A percentile compares a stretch with the other conserved stretches of the same genome.
Conservation (phyloP, 1,284 basidiomycete genomes). For the Rhodotorula sp. region DNA sequence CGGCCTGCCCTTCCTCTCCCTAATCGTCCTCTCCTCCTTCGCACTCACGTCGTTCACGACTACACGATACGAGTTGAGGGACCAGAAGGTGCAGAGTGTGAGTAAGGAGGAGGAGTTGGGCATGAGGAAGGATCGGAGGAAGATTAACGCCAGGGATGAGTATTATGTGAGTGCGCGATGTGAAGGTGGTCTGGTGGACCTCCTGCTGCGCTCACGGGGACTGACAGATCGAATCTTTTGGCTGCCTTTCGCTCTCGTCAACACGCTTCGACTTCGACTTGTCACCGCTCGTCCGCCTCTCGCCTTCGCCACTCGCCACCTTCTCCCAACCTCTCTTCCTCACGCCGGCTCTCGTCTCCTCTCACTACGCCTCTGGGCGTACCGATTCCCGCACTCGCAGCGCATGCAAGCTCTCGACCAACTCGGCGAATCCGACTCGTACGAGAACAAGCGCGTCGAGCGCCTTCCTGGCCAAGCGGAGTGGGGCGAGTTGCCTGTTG, state of each 20-base stretch:
- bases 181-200: too few species aligned
- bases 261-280: too few species aligned
- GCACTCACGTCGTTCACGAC: constrained; percentile 80
- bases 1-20: constrained; percentile 78
- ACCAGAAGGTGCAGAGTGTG: constrained; percentile 71
- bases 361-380: not conserved
- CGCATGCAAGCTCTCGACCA: constrained; percentile 36
- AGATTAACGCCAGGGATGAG: constrained; percentile 89
- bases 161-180: constrained; percentile 72
- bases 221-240: too few species aligned
- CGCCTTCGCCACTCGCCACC: not conserved
- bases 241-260: too few species aligned
- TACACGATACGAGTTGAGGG: constrained; percentile 84
- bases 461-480: constrained; percentile 43
- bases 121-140: constrained; percentile 73
- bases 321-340: not conserved
- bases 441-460: constrained; percentile 45
- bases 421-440: constrained; percentile 35
- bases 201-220: too few species aligned
- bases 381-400: constrained; percentile 9
- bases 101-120: constrained; percentile 79
- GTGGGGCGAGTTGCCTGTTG: constrained; percentile 43
- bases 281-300: too few species aligned
- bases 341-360: not conserved
- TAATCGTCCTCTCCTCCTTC: constrained; percentile 86